phyloP scores from a whole-genome alignment of 2,329 filamentous ascomycete species.

The Colletotrichum lentis region DNA sequence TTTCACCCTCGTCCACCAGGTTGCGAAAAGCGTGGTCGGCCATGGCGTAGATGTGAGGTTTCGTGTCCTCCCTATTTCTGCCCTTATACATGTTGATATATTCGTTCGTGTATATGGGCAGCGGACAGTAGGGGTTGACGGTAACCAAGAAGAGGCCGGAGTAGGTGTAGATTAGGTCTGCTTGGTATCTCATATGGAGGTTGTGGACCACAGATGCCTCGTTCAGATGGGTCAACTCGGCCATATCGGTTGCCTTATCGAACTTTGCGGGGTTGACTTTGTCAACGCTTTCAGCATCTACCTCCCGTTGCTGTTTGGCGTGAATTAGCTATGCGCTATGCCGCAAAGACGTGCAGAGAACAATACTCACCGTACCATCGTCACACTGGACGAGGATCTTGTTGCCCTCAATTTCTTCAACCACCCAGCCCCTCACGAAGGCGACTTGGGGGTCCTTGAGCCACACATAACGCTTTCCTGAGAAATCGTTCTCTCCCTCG shows the following conservation, averaged over 20 bases:
- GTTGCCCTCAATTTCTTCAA: conserved; percentile 77
- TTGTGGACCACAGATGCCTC: conserved; percentile 98
- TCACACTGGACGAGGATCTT: conserved; percentile 89
- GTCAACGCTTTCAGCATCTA: conserved; percentile 87
- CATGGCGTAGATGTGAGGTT: conserved; percentile 97
- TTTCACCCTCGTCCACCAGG: conserved; percentile 90
- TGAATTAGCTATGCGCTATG: conserved; percentile 37
- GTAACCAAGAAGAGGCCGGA: conserved; percentile 96
- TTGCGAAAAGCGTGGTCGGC: conserved; percentile 97
- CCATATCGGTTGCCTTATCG: conserved; percentile 99
- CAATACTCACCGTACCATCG: conserved; percentile 78
- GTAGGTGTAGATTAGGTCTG: conserved; percentile 97
- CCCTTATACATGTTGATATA: conserved; percentile 99
- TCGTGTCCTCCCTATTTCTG: conserved; percentile 88
- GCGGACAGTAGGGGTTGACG: conserved; percentile 92
- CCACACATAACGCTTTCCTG: conserved; percentile 98
- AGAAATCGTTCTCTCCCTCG: conserved; percentile 98
- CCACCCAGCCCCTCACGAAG: conserved; percentile 91
- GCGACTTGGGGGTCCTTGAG: conserved; percentile 85
- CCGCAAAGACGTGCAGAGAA: background rate
- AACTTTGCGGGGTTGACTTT: conserved; percentile 99
- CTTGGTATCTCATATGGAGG: conserved; percentile 90
- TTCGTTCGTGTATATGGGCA: conserved; percentile 95
- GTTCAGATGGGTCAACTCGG: conserved; percentile 96
- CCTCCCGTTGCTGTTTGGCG: conserved; percentile 76